phyloP scores from a whole-genome alignment of 2,329 filamentous ascomycete genomes.

The Curvularia hawaiiensis region DNA sequence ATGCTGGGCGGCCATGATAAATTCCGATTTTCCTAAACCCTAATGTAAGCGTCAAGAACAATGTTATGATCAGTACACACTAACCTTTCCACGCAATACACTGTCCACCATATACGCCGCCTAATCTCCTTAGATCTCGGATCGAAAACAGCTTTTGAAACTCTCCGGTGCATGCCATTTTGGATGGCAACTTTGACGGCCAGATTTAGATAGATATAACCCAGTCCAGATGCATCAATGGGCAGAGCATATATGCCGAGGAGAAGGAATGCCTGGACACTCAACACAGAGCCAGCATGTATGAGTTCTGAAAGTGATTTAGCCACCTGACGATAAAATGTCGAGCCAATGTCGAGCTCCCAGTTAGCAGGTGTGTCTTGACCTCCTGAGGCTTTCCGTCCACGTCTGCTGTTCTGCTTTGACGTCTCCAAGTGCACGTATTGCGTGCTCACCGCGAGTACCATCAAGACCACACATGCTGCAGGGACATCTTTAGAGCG shows the following conservation, averaged over 20 bases:
- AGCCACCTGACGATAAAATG: constrained; percentile 58
- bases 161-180: constrained; percentile 63
- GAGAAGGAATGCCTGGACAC: constrained; percentile 63
- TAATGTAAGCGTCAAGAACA: neutral
- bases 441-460: constrained; percentile 52
- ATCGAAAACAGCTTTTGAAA: constrained; percentile 8
- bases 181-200: constrained; percentile 63
- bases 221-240: constrained; percentile 61
- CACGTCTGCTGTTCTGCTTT: neutral
- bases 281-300: constrained; percentile 61
- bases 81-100: constrained; percentile 23
- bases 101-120: constrained; percentile 22
- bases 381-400: neutral
- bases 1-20: constrained; percentile 21
- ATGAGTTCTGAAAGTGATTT: constrained; percentile 63
- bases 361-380: constrained; percentile 7
- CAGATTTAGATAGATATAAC: constrained; percentile 63
- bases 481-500: constrained; percentile 14
- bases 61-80: neutral
- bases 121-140: constrained; percentile 15
- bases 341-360: constrained; percentile 16
- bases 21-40: constrained; percentile 16
- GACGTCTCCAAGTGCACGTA: constrained; percentile 33
- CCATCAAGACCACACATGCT: constrained; percentile 50
- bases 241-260: constrained; percentile 62